Percentiles rank a stretch among this genome's conserved stretches.
Evolutionary conservation across 768 basidiomycete genomes (phyloP).

Genomic region (Glaciozyma antarctica): DNA sequence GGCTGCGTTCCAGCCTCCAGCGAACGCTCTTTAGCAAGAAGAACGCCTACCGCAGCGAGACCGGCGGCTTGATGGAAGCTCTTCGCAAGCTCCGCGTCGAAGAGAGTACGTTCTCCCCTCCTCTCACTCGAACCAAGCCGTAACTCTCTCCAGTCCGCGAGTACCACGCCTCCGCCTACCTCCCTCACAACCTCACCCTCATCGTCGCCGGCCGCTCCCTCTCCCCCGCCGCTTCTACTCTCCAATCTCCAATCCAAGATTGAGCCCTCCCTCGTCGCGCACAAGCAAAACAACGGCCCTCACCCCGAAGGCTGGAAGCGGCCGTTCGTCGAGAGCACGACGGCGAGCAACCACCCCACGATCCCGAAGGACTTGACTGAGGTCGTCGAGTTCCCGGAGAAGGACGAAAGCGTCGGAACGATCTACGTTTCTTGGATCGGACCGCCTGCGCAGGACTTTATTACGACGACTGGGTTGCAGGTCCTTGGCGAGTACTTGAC

Average conservation of each 20-base stretch:
- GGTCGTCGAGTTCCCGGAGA: constrained; percentile 84
- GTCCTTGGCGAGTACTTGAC: constrained; percentile 80
- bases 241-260: constrained; percentile 70
- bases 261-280: constrained; percentile 68
- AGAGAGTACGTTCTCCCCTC: constrained; percentile 53
- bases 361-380: constrained; percentile 52
- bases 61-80: constrained; percentile 89
- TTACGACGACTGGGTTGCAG: constrained; percentile 74
- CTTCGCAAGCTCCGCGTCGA: constrained; percentile 73
- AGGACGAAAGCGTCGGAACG: constrained; percentile 87
- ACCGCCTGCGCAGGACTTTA: constrained; percentile 58
- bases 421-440: constrained; percentile 67
- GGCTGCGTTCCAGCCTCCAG: constrained; percentile 51
- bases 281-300: constrained; percentile 58
- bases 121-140: background rate
- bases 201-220: constrained; percentile 75
- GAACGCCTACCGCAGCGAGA: constrained; percentile 91
- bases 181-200: constrained; percentile 83
- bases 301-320: constrained; percentile 78
- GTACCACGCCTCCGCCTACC: constrained; percentile 82
- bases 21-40: constrained; percentile 65
- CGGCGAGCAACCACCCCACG: constrained; percentile 49
- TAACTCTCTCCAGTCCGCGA: constrained; percentile 55
- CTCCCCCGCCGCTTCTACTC: constrained; percentile 62
- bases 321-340: constrained; percentile 82